Base-by-base conservation (phyloP, 2,329 filamentous ascomycete genomes). In the Aphanocladium album region DNA sequence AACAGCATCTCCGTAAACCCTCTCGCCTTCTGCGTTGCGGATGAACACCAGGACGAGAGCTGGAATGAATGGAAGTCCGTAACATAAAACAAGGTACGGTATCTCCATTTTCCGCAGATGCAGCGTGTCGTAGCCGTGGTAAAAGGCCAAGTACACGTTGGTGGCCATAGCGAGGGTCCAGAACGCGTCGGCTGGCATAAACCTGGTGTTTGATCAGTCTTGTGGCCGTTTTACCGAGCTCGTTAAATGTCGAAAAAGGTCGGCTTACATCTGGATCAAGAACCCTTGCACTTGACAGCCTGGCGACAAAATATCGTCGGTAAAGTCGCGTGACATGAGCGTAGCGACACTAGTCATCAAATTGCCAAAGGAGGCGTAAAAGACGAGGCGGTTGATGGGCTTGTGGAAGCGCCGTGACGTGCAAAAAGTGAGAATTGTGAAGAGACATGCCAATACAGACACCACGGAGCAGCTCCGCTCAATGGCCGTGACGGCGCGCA, bases 101-200 rank as follows among this genome's bases (percentile, higher is more conserved):
- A 87, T 82, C 70, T 95, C 91, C 69, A 93, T 80, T 51, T 74
- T 78, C 12, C 84, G 84, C 17, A 95, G 76, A 57, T 83, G 80
- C 5, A 79, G 73, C 1, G 86, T 83, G 62, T 88, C 84, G 66
- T 86, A 92, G 64, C 88, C 89, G 67, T 79, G 80, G 71, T 91
- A 92, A 69, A 95, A 91, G 0, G 90, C 91, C n/a, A 93, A 75
- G 71, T 91, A 91, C 56, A 95, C 90, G 70, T 95, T 96, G 65
- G 87, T 80, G 1, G 90, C 89, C 90, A 96, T 95, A 58, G 88
- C 85, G 61, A 93, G 79, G 0, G 88, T 89, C 89, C 88, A 93
- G 47, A 89, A 79, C 1, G 88, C 85, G 75, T 91, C 89, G 6
- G 88, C 88, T 2, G 87, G 86, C 80, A 90, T 85, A 70, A 92